These are phyloP conservation scores for Blastomyces percursus DNA, from an alignment of 2,329 filamentous ascomycete genomes.

Conservation along the genomic window DNA sequence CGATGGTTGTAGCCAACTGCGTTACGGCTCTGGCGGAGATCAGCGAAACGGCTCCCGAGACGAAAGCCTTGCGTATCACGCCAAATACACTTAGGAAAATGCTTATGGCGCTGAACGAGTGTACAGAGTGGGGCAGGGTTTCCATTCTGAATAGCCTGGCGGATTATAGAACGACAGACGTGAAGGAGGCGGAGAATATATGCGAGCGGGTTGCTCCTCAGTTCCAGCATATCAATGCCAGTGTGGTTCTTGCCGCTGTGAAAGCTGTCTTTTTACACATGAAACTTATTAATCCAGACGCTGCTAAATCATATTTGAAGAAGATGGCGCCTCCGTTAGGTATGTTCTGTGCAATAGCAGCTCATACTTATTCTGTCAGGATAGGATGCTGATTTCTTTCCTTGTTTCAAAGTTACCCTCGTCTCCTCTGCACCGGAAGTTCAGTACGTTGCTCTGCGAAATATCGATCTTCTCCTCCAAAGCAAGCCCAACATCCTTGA, in stretches of 20 bases:
- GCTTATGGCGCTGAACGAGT: conserved; percentile 92
- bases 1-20: conserved; percentile 97
- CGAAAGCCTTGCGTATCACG: conserved; percentile 72
- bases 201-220: conserved; percentile 93
- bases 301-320: conserved; percentile 77
- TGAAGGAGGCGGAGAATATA: conserved; percentile 96
- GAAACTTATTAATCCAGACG: conserved; percentile 66
- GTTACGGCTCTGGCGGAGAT: conserved; percentile 92
- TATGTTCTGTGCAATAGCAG: conserved; percentile 32
- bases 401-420: conserved; percentile 59
- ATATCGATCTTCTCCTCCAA: conserved; percentile 91
- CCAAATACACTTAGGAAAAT: conserved; percentile 83
- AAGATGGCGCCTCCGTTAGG: conserved; percentile 97
- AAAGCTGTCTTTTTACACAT: conserved; percentile 98
- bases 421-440: conserved; percentile 94
- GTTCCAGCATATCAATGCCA: conserved; percentile 96
- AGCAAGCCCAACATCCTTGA: conserved; percentile 93
- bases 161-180: conserved; percentile 73
- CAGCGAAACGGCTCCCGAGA: conserved; percentile 79
- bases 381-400: conserved; percentile 16
- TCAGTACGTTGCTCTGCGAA: conserved; percentile 90
- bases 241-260: conserved; percentile 91
- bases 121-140: conserved; percentile 95
- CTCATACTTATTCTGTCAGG: not conserved
- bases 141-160: conserved; percentile 85